Base-by-base conservation (phyloP, 176 grass and related monocot genomes). In the Eleusine coracana region DNA sequence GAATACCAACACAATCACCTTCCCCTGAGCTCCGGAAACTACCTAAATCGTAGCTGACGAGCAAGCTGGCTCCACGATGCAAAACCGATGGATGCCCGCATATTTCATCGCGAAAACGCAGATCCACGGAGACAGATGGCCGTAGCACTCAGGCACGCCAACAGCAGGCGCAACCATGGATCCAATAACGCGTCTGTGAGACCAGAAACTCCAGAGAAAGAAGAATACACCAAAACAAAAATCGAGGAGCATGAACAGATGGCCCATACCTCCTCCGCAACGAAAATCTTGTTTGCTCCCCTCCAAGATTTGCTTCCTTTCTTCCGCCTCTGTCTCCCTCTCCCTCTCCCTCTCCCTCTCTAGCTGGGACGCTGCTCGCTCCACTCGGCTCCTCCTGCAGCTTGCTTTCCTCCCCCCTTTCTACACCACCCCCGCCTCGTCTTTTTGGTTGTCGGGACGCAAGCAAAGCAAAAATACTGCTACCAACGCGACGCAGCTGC, bases 401-500 rank as follows among this genome's bases (percentile, higher is more conserved):
- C 37, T 15, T 49, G 62, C 55, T 70, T 77, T 27, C 51, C 80
- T 64, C 44, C 70, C 20, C 40, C 48, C 69, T 66, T 65, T 79
- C 71, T 56, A 23, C 55, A 25, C 8, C 71, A 36, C 68, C 46
- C 48, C 12, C 81, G 65, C 46, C 62, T 65, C 73, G 51, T 80
- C 71, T 78, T 81, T 82, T 66, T 50, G 48, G 50, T 79, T 90
- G 88, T 90, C 88, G 83, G 88, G 83, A 90, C 83, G 79, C 87
- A 81, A 6, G 27, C 42, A 5, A 72, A 73, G 18, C 28, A 54
- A 42, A 59, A 60, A 62, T 76, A 80, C 82, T 34, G 41, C 37
- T 21, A 69, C 25, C 68, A 68, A 45, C 38, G 50, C 75, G 75
- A 79, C 68, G 86, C 69, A 69, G 76, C 76, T 23, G 52, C 77